Conservation (phyloP, 495 filamentous ascomycete species). For the Neurospora africana region DNA sequence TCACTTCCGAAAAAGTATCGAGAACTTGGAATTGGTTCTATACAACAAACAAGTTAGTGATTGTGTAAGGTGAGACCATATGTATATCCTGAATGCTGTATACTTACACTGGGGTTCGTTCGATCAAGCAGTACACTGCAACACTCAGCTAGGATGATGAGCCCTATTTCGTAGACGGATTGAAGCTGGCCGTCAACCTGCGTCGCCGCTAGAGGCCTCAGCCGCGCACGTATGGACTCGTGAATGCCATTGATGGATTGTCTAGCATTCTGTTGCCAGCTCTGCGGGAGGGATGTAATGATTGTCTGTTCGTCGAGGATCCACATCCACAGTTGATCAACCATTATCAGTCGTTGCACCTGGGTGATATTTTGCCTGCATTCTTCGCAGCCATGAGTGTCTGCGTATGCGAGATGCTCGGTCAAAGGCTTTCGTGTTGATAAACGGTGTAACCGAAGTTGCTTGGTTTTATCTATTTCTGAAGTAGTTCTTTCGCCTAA, state of each 20-base stretch:
- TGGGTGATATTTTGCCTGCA: conserved; percentile 22
- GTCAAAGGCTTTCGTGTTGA: not conserved
- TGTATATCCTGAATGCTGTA: too few relatives aligned
- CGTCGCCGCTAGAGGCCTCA: conserved; percentile 24
- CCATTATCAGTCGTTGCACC: conserved; percentile 61
- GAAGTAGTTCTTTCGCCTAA: not conserved
- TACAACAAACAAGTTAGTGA: conserved; percentile 13
- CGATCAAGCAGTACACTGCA: conserved; percentile 52
- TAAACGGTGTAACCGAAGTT: not conserved
- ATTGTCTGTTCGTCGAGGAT: conserved; percentile 53
- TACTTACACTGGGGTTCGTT: conserved; percentile 33
- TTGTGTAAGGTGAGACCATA: too few relatives aligned
- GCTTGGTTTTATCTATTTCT: not conserved
- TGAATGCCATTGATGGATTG: conserved; percentile 54
- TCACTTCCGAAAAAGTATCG: conserved; percentile 53
- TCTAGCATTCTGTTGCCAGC: conserved; percentile 32
- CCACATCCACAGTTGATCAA: conserved; percentile 70
- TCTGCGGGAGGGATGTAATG: conserved; percentile 58
- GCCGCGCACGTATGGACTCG: conserved; percentile 39
- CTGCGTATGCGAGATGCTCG: not conserved
- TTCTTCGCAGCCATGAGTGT: not conserved
- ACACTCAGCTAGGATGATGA: conserved; percentile 55
- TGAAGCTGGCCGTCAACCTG: conserved; percentile 39
- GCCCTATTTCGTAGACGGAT: conserved; percentile 54
- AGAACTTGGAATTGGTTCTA: conserved; percentile 53